A percentile compares a stretch with the other conserved stretches of the same genome.
Evolutionary conservation across 139 green algal species (phyloP).

Genomic region (Microglena sp.): DNA sequence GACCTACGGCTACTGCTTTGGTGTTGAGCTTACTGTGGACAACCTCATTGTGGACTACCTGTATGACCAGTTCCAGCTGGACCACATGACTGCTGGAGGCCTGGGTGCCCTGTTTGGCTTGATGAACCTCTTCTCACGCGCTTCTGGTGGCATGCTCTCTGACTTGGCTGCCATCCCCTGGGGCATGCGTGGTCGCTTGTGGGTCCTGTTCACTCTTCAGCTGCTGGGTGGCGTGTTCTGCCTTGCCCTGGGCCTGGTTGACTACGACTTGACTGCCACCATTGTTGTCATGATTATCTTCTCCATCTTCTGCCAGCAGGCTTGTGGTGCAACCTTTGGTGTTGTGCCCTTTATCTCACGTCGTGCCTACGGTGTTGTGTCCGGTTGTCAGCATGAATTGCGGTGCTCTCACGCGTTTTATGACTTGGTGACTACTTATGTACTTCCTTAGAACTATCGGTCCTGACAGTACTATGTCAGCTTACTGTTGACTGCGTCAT

Average conservation of each 20-base stretch:
- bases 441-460: too few relatives aligned
- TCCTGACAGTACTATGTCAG: too few relatives aligned
- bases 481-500: too few relatives aligned
- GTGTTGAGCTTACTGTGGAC: conserved; percentile 76
- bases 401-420: too few relatives aligned
- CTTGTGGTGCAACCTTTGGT: conserved; percentile 59
- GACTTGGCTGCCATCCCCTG: conserved; percentile 36
- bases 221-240: conserved; percentile 65
- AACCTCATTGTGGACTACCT: conserved; percentile 63
- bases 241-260: conserved; percentile 61
- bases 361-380: conserved; percentile 71
- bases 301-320: conserved; percentile 68
- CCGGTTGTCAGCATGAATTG: too few relatives aligned
- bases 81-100: conserved; percentile 10
- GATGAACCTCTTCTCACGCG: conserved; percentile 86
- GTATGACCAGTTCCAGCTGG: conserved; percentile 69
- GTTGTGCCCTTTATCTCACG: conserved; percentile 83
- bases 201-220: conserved; percentile 54
- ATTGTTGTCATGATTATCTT: conserved; percentile 78
- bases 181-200: conserved; percentile 80
- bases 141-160: conserved; percentile 58
- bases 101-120: conserved; percentile 62
- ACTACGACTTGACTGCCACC: conserved; percentile 51
- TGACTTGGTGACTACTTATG: too few relatives aligned
- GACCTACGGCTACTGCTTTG: conserved; percentile 75